A percentile compares a stretch with the other conserved stretches of the same genome.
Conservation (phyloP, 495 filamentous ascomycete species). For the Aspergillus ellipticus region DNA sequence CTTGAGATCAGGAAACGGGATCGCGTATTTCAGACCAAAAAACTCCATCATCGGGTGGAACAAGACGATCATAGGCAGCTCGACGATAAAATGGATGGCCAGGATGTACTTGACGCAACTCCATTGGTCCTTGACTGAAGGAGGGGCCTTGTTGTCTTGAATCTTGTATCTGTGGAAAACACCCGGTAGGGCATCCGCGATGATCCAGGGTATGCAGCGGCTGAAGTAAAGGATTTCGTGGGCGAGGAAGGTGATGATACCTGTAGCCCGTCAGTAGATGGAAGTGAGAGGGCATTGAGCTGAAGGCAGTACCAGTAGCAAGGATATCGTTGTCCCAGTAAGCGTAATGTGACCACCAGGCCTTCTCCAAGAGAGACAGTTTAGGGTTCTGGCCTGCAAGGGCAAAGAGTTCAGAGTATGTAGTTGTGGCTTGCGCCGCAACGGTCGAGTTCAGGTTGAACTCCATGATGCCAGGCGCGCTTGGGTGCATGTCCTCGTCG, state of each 20-base stretch:
- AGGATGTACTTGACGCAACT: constrained; percentile 88
- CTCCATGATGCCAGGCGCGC: constrained; percentile 12
- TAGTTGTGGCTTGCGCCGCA: constrained; percentile 5
- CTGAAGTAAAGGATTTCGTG: constrained; percentile 96
- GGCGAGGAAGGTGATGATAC: constrained; percentile 90
- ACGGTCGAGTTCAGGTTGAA: constrained; percentile 11
- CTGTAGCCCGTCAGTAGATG: neutral
- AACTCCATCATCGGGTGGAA: constrained; percentile 96
- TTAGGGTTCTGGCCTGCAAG: constrained; percentile 75
- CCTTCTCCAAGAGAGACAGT: constrained; percentile 74
- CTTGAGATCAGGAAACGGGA: constrained; percentile 80
- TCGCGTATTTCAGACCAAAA: constrained; percentile 78
- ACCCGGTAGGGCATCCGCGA: constrained; percentile 75
- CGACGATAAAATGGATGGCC: constrained; percentile 90
- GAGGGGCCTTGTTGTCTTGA: constrained; percentile 47
- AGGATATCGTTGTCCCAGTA: constrained; percentile 97
- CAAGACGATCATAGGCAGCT: constrained; percentile 85
- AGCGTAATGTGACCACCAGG: constrained; percentile 96
- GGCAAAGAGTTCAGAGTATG: constrained; percentile 14
- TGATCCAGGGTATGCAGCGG: constrained; percentile 85
- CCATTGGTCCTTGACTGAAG: constrained; percentile 71
- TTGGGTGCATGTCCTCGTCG: neutral
- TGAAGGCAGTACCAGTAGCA: constrained; percentile 62
- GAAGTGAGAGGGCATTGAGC: neutral
- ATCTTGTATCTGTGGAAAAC: constrained; percentile 92